phyloP scores from a whole-genome alignment of 192 early-diverging fungal species.

The Paraglomus occultum region DNA sequence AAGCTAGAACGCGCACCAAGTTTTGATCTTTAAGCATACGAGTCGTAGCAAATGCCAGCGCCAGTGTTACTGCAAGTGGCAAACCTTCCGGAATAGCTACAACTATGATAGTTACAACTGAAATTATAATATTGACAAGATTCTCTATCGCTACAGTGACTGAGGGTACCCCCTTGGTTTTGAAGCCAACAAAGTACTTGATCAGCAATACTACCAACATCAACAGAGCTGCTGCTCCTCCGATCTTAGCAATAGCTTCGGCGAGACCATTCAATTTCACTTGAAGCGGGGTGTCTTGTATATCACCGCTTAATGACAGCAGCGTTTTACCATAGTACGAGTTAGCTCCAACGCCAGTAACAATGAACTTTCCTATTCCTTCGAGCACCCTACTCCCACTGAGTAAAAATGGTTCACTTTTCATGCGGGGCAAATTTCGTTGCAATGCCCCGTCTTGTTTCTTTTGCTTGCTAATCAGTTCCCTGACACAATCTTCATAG shows the following conservation, averaged over 20 bases:
- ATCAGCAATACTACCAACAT: conserved; percentile 84
- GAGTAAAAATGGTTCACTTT: conserved; percentile 77
- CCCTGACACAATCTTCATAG: too few species aligned
- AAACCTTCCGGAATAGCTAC: conserved; percentile 98
- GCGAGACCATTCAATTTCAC: conserved; percentile 83
- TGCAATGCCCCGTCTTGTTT: conserved; percentile 37
- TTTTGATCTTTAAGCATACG: conserved; percentile 97
- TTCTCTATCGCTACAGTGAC: conserved; percentile 51
- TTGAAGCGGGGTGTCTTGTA: conserved; percentile 91
- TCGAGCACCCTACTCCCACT: conserved; percentile 89
- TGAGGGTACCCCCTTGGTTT: conserved; percentile 37
- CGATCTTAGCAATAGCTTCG: conserved; percentile 92
- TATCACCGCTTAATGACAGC: conserved; percentile 81
- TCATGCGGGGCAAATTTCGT: conserved; percentile 23
- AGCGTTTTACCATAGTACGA: conserved; percentile 87
- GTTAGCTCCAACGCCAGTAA: conserved; percentile 81
- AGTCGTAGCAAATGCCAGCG: conserved; percentile 91
- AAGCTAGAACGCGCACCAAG: conserved; percentile 89
- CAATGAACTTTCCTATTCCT: conserved; percentile 80
- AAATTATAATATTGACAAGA: conserved; percentile 77
- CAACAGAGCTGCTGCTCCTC: conserved; percentile 69
- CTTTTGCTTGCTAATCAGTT: conserved; percentile 46
- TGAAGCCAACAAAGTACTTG: conserved; percentile 69
- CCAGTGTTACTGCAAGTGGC: conserved; percentile 92
- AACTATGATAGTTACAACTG: conserved; percentile 89